These are phyloP conservation scores for Camellia japonica DNA, from an alignment of 148 eudicot genomes.

Conservation along the genomic window DNA sequence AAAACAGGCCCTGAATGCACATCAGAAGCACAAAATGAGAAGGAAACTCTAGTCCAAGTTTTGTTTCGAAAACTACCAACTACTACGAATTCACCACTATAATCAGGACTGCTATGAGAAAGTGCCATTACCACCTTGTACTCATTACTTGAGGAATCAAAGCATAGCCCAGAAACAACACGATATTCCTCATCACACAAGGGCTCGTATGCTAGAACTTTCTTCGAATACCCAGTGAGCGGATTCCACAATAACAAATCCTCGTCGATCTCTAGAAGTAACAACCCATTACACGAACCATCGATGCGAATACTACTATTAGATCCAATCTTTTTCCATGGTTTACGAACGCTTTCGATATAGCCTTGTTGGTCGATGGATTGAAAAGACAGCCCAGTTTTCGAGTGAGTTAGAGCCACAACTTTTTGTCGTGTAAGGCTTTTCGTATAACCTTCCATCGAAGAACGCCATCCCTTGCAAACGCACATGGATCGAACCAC, in stretches of 20 bases:
- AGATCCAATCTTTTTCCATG: background rate
- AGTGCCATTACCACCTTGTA: background rate
- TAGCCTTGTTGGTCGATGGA: background rate
- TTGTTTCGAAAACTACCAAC: background rate
- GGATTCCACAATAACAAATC: conserved; percentile 14
- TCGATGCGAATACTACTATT: background rate
- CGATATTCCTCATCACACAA: background rate
- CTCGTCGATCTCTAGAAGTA: background rate
- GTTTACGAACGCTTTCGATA: background rate
- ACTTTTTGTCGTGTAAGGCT: background rate
- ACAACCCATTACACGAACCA: conserved; percentile 1
- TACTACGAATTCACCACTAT: background rate
- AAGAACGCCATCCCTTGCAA: background rate
- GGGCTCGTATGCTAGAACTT: background rate
- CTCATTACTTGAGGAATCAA: background rate
- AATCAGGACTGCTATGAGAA: too few species aligned
- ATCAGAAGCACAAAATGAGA: background rate
- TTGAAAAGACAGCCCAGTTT: background rate
- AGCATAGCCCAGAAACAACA: background rate
- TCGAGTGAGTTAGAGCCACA: background rate
- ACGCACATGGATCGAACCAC: background rate
- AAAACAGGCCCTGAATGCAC: background rate
- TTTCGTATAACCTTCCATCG: background rate
- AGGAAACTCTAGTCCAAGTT: background rate
- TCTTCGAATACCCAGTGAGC: background rate